Conservation (phyloP, 2,329 filamentous ascomycete species). For the Aureobasidium sp. region DNA sequence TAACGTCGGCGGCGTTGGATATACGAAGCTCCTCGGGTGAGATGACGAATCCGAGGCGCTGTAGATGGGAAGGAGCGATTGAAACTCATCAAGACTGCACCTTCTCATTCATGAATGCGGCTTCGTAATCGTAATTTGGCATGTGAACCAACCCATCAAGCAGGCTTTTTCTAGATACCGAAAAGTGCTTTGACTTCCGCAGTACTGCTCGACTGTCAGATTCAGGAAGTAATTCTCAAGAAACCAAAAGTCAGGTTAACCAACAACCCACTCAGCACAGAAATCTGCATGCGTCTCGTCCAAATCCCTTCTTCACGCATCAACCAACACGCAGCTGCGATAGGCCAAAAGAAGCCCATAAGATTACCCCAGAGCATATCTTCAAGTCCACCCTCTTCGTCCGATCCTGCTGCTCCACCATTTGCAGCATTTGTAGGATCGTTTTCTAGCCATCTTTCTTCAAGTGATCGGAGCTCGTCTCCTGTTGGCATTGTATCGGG, state of each 20-base stretch:
- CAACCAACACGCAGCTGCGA: slow-evolving; percentile 88
- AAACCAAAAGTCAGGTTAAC: slow-evolving; percentile 83
- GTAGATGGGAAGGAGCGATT: background rate
- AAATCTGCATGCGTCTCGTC: slow-evolving; percentile 84
- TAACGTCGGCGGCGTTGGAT: too few relatives aligned
- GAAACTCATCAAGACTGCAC: background rate
- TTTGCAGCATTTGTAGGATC: slow-evolving; percentile 48
- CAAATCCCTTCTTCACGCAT: slow-evolving; percentile 90
- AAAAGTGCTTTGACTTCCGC: too few relatives aligned
- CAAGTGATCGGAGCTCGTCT: slow-evolving; percentile 77
- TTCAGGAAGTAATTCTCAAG: slow-evolving; percentile 57
- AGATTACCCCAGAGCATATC: slow-evolving; percentile 89
- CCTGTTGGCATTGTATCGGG: slow-evolving; percentile 91
- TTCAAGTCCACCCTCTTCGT: slow-evolving; percentile 73
- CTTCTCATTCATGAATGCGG: background rate
- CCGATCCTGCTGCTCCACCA: slow-evolving; percentile 52
- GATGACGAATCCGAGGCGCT: background rate
- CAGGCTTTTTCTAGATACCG: too few relatives aligned
- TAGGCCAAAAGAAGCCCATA: slow-evolving; percentile 95
- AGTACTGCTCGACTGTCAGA: too few relatives aligned
- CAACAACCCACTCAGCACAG: slow-evolving; percentile 85
- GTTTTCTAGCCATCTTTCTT: slow-evolving; percentile 90
- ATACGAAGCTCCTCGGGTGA: background rate
- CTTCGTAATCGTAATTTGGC: background rate
- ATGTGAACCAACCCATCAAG: too few relatives aligned